Evolutionary conservation across 2,329 filamentous ascomycete genomes (phyloP).

Genomic region (Talaromyces sp.): DNA sequence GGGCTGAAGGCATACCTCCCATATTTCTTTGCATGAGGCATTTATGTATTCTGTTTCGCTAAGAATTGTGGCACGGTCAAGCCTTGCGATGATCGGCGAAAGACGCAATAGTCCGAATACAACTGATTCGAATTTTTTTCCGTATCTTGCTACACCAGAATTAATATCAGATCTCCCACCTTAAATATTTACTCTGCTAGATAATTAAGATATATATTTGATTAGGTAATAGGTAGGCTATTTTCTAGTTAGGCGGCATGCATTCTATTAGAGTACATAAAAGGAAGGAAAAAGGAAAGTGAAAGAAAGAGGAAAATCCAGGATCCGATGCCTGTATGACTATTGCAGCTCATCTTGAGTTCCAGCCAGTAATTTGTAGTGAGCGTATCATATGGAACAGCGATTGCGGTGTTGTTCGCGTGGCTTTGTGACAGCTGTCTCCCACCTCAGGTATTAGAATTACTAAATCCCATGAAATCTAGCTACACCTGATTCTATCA

Average conservation of each 20-base stretch:
- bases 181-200: not conserved
- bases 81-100: not conserved
- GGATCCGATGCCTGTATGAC: not conserved
- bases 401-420: not conserved
- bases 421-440: not conserved
- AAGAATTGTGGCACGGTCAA: not conserved
- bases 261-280: not conserved
- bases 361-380: too few relatives aligned
- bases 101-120: not conserved
- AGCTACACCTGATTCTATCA: not conserved
- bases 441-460: not conserved
- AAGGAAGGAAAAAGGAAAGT: too few relatives aligned
- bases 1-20: not conserved
- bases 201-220: not conserved
- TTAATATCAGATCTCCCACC: not conserved
- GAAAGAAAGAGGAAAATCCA: not conserved
- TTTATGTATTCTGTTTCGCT: not conserved
- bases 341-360: not conserved
- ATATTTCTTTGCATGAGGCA: not conserved
- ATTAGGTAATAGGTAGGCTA: not conserved
- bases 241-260: not conserved
- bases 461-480: not conserved
- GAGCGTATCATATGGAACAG: not conserved
- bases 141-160: not conserved
- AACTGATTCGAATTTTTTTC: not conserved